A percentile compares a stretch with the other conserved stretches of the same genome.
These are phyloP conservation scores for Piloderma croceum DNA, from an alignment of 768 basidiomycete genomes.

Conservation along the genomic window DNA sequence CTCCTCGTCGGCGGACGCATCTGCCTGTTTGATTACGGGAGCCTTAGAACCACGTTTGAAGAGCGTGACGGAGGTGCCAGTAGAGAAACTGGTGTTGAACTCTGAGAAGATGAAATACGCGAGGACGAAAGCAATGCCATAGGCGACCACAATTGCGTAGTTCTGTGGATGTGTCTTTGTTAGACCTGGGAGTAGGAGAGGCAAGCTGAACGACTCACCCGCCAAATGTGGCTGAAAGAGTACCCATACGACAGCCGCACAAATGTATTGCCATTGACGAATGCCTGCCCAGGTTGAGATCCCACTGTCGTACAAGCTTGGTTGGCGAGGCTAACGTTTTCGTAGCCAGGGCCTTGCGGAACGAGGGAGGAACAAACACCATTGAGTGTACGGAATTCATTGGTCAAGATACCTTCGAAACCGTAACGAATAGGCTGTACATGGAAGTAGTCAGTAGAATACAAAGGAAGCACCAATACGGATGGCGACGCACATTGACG, in stretches of 20 bases:
- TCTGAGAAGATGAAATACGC: slow-evolving; percentile 58
- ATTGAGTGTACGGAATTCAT: slow-evolving; percentile 73
- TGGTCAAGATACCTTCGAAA: slow-evolving; percentile 71
- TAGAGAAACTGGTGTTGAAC: slow-evolving; percentile 34
- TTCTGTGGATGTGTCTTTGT: slow-evolving; percentile 36
- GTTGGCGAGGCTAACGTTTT: slow-evolving; percentile 47
- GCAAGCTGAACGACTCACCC: slow-evolving; percentile 25
- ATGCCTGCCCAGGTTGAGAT: slow-evolving; percentile 50
- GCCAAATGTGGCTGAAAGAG: slow-evolving; percentile 43
- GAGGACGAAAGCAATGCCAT: slow-evolving; percentile 52
- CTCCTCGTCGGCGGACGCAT: slow-evolving; percentile 21
- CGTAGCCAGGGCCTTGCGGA: slow-evolving; percentile 60
- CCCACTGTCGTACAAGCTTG: slow-evolving; percentile 78
- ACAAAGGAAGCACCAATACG: slow-evolving; percentile 9
- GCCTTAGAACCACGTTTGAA: slow-evolving; percentile 57
- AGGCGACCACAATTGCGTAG: slow-evolving; percentile 64
- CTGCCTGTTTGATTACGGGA: slow-evolving; percentile 5
- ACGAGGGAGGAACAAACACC: slow-evolving; percentile 56
- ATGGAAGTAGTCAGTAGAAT: slow-evolving; percentile 16
- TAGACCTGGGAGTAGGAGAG: not conserved
- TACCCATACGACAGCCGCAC: slow-evolving; percentile 38
- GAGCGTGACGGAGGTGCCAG: slow-evolving; percentile 42
- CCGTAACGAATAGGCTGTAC: slow-evolving; percentile 60
- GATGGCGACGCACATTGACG: slow-evolving; percentile 41
- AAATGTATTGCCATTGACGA: slow-evolving; percentile 59